Conservation (phyloP, 345 rosid species). For the Arabis hirsuta region DNA sequence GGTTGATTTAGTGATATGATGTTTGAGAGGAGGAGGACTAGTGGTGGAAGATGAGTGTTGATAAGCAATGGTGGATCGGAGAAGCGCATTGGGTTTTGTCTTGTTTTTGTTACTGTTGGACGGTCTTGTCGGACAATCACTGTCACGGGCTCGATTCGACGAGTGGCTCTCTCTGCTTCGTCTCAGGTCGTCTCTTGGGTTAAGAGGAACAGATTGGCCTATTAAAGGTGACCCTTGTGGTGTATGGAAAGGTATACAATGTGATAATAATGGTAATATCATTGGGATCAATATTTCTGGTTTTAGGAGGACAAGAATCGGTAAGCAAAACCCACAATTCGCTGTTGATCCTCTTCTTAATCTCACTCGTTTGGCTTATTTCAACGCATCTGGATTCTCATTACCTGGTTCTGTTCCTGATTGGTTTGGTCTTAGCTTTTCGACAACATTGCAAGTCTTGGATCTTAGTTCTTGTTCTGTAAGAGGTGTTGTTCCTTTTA, state of each 20-base stretch:
- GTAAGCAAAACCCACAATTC: slow-evolving; percentile 77
- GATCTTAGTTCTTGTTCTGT: slow-evolving; percentile 86
- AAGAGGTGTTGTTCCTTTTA: slow-evolving; percentile 62
- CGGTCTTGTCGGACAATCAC: slow-evolving; percentile 58
- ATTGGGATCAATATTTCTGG: slow-evolving; percentile 78
- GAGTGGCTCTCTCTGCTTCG: slow-evolving; percentile 67
- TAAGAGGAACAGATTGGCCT: slow-evolving; percentile 92
- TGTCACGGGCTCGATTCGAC: slow-evolving; percentile 38
- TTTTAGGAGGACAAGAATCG: slow-evolving; percentile 81
- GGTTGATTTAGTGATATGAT: slow-evolving; percentile 11
- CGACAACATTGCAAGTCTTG: slow-evolving; percentile 60
- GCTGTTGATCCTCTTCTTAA: slow-evolving; percentile 70
- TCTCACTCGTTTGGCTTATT: slow-evolving; percentile 62
- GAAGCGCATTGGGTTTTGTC: slow-evolving; percentile 47
- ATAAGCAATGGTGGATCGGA: slow-evolving; percentile 69
- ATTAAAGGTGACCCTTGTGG: slow-evolving; percentile 79
- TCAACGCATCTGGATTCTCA: slow-evolving; percentile 77
- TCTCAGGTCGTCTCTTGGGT: slow-evolving; percentile 91
- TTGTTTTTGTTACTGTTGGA: slow-evolving; percentile 49
- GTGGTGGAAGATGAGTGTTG: slow-evolving; percentile 40
- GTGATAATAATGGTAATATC: slow-evolving; percentile 64
- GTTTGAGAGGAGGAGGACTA: neutral
- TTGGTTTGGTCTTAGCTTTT: slow-evolving; percentile 69
- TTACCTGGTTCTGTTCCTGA: slow-evolving; percentile 85
- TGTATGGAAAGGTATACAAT: slow-evolving; percentile 70